A percentile compares a stretch with the other conserved stretches of the same genome.
Evolutionary conservation across 768 basidiomycete genomes (phyloP).

Genomic region (Mycena rebaudengoi): DNA sequence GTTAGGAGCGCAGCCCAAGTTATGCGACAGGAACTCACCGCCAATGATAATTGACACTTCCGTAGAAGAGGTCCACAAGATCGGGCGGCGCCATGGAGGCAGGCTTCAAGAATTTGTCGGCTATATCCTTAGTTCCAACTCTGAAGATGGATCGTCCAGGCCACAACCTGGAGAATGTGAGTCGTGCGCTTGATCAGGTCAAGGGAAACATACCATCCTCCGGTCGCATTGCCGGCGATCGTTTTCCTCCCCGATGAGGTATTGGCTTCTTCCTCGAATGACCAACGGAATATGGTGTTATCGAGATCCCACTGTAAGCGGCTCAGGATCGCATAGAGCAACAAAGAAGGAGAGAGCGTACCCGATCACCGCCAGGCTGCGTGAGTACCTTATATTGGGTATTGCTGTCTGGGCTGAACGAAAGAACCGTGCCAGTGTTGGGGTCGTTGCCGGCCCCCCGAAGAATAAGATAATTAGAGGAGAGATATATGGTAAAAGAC

Average conservation of each 20-base stretch:
- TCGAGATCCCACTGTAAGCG: neutral
- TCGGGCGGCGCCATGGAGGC: constrained; percentile 12
- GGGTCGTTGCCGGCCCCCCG: too few relatives aligned
- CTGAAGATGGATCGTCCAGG: too few relatives aligned
- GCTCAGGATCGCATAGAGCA: neutral
- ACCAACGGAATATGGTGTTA: too few relatives aligned
- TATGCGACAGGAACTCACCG: too few relatives aligned
- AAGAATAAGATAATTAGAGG: too few relatives aligned
- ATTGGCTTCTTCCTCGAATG: too few relatives aligned
- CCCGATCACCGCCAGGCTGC: neutral
- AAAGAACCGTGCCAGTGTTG: too few relatives aligned
- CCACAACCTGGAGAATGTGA: too few relatives aligned
- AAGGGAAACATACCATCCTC: neutral
- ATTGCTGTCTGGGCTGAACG: constrained; percentile 13
- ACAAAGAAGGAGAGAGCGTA: neutral
- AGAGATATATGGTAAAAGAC: too few relatives aligned
- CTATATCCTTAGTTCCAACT: too few relatives aligned
- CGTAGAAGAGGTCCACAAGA: too few relatives aligned
- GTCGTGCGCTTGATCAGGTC: neutral
- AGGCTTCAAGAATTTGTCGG: constrained; percentile 4
- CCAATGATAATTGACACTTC: too few relatives aligned
- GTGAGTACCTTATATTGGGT: constrained; percentile 19
- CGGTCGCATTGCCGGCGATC: neutral
- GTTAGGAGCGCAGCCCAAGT: neutral
- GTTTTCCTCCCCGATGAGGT: neutral